These are phyloP conservation scores for Elaeagnus macrophylla DNA, from an alignment of 306 rosid species.

Conservation along the genomic window DNA sequence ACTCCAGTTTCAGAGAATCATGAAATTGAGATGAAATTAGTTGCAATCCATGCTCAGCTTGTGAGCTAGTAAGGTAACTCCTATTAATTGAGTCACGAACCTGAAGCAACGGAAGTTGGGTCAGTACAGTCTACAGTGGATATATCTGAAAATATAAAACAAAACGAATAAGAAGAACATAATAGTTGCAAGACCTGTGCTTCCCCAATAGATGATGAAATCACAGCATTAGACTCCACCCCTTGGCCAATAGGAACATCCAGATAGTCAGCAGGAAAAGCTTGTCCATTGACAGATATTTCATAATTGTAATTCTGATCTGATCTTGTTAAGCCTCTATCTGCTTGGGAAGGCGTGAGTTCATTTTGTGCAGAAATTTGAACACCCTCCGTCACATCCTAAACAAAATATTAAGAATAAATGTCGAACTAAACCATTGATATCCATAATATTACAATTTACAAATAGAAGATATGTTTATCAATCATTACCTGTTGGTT, in stretches of 20 bases:
- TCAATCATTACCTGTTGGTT: slow-evolving; percentile 56
- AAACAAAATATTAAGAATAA: slow-evolving; percentile 15
- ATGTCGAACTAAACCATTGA: neutral
- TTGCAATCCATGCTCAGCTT: slow-evolving; percentile 52
- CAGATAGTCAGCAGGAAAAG: slow-evolving; percentile 49
- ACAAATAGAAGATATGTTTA: slow-evolving; percentile 10
- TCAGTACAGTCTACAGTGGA: slow-evolving; percentile 5
- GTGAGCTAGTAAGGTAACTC: slow-evolving; percentile 40
- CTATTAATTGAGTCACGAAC: slow-evolving; percentile 50
- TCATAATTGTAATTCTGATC: slow-evolving; percentile 53
- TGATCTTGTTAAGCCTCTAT: slow-evolving; percentile 48
- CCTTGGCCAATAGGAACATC: slow-evolving; percentile 47
- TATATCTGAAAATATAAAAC: slow-evolving; percentile 5
- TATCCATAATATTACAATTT: neutral
- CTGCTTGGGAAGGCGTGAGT: slow-evolving; percentile 52
- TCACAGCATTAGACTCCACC: slow-evolving; percentile 41
- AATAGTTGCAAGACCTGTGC: slow-evolving; percentile 42
- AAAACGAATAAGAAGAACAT: neutral
- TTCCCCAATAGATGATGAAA: slow-evolving; percentile 48
- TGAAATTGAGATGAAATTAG: slow-evolving; percentile 76
- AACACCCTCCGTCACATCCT: slow-evolving; percentile 57
- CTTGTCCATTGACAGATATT: slow-evolving; percentile 62
- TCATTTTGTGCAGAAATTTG: slow-evolving; percentile 50
- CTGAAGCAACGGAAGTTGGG: slow-evolving; percentile 21
- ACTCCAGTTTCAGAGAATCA: slow-evolving; percentile 52